Evolutionary conservation across 345 rosid species (phyloP).

Genomic region (Eucalyptus fibrosa): DNA sequence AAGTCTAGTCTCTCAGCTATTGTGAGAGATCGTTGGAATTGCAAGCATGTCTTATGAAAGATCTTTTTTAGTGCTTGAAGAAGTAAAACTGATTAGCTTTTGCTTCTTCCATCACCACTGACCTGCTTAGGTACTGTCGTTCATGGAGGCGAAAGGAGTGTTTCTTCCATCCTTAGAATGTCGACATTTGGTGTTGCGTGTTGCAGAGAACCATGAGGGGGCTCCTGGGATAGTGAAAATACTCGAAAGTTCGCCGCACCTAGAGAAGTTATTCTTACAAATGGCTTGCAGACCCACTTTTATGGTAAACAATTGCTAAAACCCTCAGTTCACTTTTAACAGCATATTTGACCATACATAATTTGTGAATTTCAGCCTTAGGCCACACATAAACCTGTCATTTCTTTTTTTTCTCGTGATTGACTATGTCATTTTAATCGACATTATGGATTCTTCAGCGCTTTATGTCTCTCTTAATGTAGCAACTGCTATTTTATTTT

Average conservation of each 20-base stretch:
- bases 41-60: background rate
- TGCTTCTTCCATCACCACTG: background rate
- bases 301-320: background rate
- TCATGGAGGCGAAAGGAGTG: background rate
- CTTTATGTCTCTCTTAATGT: background rate
- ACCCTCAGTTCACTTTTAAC: background rate
- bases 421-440: background rate
- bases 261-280: background rate
- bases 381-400: background rate
- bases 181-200: background rate
- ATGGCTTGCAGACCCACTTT: background rate
- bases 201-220: background rate
- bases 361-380: background rate
- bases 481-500: too few relatives aligned
- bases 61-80: too few relatives aligned
- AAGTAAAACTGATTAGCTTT: background rate
- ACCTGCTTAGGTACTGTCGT: background rate
- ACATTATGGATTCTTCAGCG: background rate
- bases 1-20: background rate
- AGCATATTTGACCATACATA: background rate
- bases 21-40: background rate
- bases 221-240: background rate
- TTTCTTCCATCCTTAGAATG: background rate
- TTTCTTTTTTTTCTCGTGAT: background rate
- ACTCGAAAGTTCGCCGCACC: background rate